Conservation (phyloP, 1,284 basidiomycete genomes). For the Naganishia albida region DNA sequence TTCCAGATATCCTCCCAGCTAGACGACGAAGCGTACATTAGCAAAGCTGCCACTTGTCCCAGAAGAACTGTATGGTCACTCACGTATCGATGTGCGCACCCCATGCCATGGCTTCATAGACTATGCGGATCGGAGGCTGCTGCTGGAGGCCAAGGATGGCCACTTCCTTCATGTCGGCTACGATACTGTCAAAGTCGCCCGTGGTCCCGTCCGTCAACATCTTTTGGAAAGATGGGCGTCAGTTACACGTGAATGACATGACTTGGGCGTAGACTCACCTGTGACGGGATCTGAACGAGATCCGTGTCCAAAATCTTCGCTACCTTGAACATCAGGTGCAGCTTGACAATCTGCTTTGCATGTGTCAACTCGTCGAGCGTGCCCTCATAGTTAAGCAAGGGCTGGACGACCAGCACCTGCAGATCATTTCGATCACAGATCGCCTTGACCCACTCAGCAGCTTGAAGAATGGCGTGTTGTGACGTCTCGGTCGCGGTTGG, state of each 20-base stretch:
- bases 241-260: too few relatives aligned
- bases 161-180: slow-evolving; percentile 26
- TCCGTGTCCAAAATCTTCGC: slow-evolving; percentile 27
- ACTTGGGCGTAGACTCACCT: slow-evolving; percentile 13
- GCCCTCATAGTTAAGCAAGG: slow-evolving; percentile 24
- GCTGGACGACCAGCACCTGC: slow-evolving; percentile 25
- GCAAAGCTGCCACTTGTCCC: neutral
- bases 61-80: neutral
- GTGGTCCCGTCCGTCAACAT: slow-evolving; percentile 25
- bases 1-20: slow-evolving; percentile 35
- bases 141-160: slow-evolving; percentile 19
- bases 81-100: slow-evolving; percentile 26
- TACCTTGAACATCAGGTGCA: slow-evolving; percentile 18
- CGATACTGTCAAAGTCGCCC: slow-evolving; percentile 24
- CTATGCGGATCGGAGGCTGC: slow-evolving; percentile 22
- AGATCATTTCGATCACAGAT: slow-evolving; percentile 20
- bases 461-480: slow-evolving; percentile 17
- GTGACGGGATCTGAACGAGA: slow-evolving; percentile 24
- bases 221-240: neutral
- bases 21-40: neutral
- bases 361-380: slow-evolving; percentile 23
- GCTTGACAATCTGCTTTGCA: slow-evolving; percentile 24
- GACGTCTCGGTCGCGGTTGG: slow-evolving; percentile 21
- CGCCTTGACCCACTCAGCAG: slow-evolving; percentile 14
- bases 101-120: slow-evolving; percentile 28